Evolutionary conservation across 2,329 filamentous ascomycete genomes (phyloP), one percentile per base, ranked within the genome.

Genomic region (Fusarium tuaranense): DNA sequence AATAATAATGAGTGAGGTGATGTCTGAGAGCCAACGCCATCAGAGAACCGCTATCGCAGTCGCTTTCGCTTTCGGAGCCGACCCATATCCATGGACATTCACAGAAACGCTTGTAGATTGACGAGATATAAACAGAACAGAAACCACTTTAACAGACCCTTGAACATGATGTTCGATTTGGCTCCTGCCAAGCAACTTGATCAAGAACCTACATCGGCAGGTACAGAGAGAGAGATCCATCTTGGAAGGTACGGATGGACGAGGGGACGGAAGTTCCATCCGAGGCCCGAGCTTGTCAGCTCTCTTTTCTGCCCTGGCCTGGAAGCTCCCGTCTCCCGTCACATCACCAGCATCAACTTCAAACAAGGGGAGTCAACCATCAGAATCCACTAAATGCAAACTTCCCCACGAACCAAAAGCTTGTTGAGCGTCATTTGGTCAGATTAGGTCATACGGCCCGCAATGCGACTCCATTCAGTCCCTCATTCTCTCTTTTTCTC

Each of bases 371-470:
- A 63, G 44, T 51, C 60, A 51, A 63, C 41, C 59, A 69, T 74
- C 65, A 66, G 65, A 65, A 74, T 53, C 74, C 58, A 68, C 71
- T 63, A 51, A 63, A 65, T 62, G 58, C 71, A 61, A 72, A 53
- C 72, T 74, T 74, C 71, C 72, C 72, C 71, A 72, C 72, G 74
- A 69, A 69, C 72, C 60, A 60, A 74, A 74, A 74, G 72, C 72
- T 74, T 74, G 72, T 74, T 69, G 72, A 61, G 63, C 41, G 68
- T 58, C 61, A 61, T 68, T 69, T 69, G 71, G 60, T 72, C 68
- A 30, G 39, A 74, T 74, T 69, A 32, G 71, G 71, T 58, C 44
- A 61, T 5, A 63, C 65, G 71, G 66, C 71, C 71, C 71, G 64
- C 71, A 74, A 39, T 63, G 22, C 48, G 38, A 69, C 70, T 62